Evolutionary conservation across 2,329 filamentous ascomycete genomes (phyloP), one percentile per base, ranked within the genome.

Genomic region (Aspergillus sojae): DNA sequence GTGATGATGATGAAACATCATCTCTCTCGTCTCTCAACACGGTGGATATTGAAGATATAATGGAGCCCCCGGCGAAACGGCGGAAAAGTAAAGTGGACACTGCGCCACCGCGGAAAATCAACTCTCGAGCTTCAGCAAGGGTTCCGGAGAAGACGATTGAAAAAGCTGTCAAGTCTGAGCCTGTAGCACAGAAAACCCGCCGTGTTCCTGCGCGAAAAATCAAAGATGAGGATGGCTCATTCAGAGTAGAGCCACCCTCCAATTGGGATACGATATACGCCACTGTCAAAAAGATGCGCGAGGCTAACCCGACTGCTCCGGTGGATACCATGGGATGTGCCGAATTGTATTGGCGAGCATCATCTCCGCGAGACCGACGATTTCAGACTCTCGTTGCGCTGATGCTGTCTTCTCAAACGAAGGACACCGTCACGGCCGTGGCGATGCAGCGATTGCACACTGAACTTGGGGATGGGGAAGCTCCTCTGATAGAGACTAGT

Each of bases 271-370:
- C 89, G 62, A 88, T 97, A 62, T 99, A 97, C 79, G 80, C 84
- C 39, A 80, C 87, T 0, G 91, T 96, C 52, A 89, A 90, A 72
- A 85, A 87, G 72, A 97, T 98, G 93, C 89, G 79, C 80, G 91
- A 75, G 75, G 86, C 81, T 78, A 91, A 85, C 45, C 78, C 85
- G 5, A 82, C 79, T 0, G 95, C 95, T 0, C 91, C 94, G 0
- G 95, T 99, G 12, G 95, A 99, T 77, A 98, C 94, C 0, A 97
- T 98, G 94, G 95, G 95, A 12, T 99, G 95, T 78, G 93, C 80
- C 28, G 77, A 82, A 54, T 70, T 82, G 10, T 77, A 79, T 66
- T 82, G 78, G 78, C 76, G 74, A 7, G 72, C 72, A 0, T 81
- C 80, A 0, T 75, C 76, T 21, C 79, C 79, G 1, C 77, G 82